Percentiles rank a stretch among this genome's conserved stretches.
Evolutionary conservation across 495 filamentous ascomycete genomes (phyloP).

Genomic region (Alectoria sarmentosa): DNA sequence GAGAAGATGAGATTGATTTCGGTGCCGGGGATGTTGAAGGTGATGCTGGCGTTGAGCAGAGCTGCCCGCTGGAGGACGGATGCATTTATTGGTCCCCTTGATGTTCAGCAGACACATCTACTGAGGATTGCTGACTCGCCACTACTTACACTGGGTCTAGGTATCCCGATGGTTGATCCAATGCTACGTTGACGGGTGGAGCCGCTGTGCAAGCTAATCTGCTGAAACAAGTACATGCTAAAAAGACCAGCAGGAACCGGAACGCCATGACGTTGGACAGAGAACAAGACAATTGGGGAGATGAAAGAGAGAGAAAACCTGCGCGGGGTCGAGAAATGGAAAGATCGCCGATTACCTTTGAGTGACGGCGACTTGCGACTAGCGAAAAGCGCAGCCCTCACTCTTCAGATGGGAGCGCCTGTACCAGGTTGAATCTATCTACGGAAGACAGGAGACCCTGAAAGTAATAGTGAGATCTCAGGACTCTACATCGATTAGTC

Average conservation of each 20-base stretch:
- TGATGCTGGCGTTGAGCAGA: background rate
- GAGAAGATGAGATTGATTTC: constrained; percentile 3
- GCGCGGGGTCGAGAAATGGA: background rate
- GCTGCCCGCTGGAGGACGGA: background rate
- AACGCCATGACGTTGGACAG: background rate
- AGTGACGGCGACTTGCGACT: background rate
- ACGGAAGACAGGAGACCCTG: too few species aligned
- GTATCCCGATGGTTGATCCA: background rate
- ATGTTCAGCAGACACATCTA: background rate
- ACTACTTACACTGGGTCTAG: background rate
- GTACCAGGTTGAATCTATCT: background rate
- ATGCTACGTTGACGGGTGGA: background rate
- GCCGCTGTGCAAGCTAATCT: background rate
- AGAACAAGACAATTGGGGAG: background rate
- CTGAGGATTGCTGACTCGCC: background rate
- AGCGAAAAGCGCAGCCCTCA: background rate
- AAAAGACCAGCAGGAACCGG: background rate
- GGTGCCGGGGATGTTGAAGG: constrained; percentile 9
- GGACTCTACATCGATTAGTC: background rate
- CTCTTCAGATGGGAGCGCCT: background rate
- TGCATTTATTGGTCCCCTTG: background rate
- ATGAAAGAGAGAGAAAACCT: background rate
- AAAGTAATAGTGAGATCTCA: too few species aligned
- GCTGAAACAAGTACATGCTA: background rate
- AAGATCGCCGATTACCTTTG: background rate